phyloP scores from a whole-genome alignment of 192 early-diverging fungal species.

The Phlyctochytrium arcticum region DNA sequence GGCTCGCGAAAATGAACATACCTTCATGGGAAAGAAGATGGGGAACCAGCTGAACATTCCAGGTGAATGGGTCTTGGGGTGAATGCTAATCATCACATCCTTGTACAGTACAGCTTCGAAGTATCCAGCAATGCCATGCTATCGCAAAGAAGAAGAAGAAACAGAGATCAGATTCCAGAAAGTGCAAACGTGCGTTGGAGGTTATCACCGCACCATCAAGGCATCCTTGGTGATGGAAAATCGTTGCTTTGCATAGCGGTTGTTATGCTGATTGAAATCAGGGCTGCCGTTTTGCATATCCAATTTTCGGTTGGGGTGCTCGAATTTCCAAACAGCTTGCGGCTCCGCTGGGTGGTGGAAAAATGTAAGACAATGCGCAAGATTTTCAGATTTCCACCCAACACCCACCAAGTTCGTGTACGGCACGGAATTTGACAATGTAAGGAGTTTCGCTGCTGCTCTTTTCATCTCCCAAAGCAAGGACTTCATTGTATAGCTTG shows the following conservation, averaged over 20 bases:
- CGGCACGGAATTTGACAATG: slow-evolving; percentile 92
- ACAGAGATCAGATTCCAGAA: slow-evolving; percentile 1
- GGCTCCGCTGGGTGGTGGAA: slow-evolving; percentile 45
- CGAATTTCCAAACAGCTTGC: slow-evolving; percentile 74
- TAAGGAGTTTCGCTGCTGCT: slow-evolving; percentile 85
- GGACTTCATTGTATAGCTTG: slow-evolving; percentile 73
- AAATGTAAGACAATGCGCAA: neutral
- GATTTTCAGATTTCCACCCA: too few species aligned
- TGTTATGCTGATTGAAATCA: slow-evolving; percentile 71
- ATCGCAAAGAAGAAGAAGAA: neutral
- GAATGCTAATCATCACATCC: slow-evolving; percentile 75
- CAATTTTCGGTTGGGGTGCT: slow-evolving; percentile 54
- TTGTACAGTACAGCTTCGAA: slow-evolving; percentile 92
- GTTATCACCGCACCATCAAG: slow-evolving; percentile 50
- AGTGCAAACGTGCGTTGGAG: too few species aligned
- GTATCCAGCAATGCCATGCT: slow-evolving; percentile 94
- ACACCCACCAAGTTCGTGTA: slow-evolving; percentile 49
- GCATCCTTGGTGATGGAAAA: slow-evolving; percentile 58
- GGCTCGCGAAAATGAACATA: slow-evolving; percentile 9
- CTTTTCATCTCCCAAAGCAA: slow-evolving; percentile 56
- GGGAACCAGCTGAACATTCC: slow-evolving; percentile 99
- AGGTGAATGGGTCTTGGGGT: slow-evolving; percentile 79
- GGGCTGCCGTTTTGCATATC: slow-evolving; percentile 29
- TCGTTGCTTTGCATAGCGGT: slow-evolving; percentile 46
- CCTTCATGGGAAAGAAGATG: slow-evolving; percentile 87